Evolutionary conservation across 106 monocot species (phyloP), one percentile per base, ranked within the genome.

Genomic region (Vanilla planifolia): DNA sequence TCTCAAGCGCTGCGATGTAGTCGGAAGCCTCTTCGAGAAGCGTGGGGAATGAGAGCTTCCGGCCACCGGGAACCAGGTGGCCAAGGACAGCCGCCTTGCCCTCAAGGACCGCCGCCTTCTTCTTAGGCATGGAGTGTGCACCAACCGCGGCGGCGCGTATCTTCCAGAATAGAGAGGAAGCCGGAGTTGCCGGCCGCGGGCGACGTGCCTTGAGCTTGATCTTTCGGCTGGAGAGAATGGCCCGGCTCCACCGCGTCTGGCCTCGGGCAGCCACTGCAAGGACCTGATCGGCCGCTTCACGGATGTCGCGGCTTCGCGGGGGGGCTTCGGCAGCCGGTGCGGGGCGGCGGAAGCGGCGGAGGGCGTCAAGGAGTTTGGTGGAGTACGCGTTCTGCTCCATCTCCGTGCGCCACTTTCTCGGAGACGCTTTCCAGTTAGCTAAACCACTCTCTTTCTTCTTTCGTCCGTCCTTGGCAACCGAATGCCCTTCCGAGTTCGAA

Each of bases 1-100:
- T 93, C 89, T 93, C 74, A n/a, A 93, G 79, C 33, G 93, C 93
- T 0, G 81, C 72, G 43, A 93, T 93, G 85, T 93, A 93, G 59
- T 93, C 93, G 30, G 85, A 75, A 0, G 85, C 71, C 82, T 93
- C 93, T 45, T 72, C 77, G 2, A 93, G 67, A 41, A 93, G 73
- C 47, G 37, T 66, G 45, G 93, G 85, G 13, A 93, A 75, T 44
- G 88, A 63, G 10, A 89, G 71, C 74, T 72, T 93, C 59, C 82
- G 68, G 77, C 93, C 82, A 15, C 93, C 93, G 17, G 93, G 93
- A 1, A 93, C 93, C 26, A 93, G 72, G 44, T 77, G 63, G 15
- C 89, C 82, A 9, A 93, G 77, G 21, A 85, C 75, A 51, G 59
- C 71, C 50, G 71, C 79, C 66, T 89, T 93, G 39, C 78, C 39